Evolutionary conservation across 2,329 filamentous ascomycete species (phyloP).

Genomic region (Paraphoma chrysanthemicola): DNA sequence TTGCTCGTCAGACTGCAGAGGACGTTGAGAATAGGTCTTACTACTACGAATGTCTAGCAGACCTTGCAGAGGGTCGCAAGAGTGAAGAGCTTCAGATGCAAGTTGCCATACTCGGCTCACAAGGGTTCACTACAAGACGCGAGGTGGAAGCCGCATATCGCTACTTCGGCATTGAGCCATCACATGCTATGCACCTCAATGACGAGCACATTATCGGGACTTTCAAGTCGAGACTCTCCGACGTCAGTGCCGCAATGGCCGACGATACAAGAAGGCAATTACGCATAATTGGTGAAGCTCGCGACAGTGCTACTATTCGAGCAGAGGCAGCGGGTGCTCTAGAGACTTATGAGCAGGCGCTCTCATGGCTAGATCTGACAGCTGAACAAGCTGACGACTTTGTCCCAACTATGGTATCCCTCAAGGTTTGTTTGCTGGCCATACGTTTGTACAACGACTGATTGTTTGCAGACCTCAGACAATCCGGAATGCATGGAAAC

Average conservation of each 20-base stretch:
- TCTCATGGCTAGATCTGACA: constrained; percentile 65
- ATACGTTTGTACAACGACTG: constrained; percentile 4
- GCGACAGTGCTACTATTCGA: constrained; percentile 64
- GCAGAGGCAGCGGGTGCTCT: constrained; percentile 65
- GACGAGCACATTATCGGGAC: constrained; percentile 69
- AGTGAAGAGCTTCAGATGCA: constrained; percentile 65
- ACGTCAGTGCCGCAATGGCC: constrained; percentile 61
- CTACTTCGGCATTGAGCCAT: constrained; percentile 62
- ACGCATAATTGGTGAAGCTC: constrained; percentile 65
- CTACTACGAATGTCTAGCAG: constrained; percentile 71
- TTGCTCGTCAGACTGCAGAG: constrained; percentile 63
- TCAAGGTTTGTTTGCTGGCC: constrained; percentile 55
- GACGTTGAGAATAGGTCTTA: constrained; percentile 63
- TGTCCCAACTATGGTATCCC: constrained; percentile 62
- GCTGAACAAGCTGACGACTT: constrained; percentile 61
- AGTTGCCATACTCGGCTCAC: constrained; percentile 64
- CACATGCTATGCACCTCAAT: constrained; percentile 49
- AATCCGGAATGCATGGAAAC: constrained; percentile 57
- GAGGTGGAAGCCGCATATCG: constrained; percentile 66
- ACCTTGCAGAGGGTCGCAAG: constrained; percentile 62
- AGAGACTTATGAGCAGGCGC: constrained; percentile 69
- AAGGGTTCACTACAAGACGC: constrained; percentile 63
- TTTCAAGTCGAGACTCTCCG: constrained; percentile 65
- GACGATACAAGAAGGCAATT: constrained; percentile 64
- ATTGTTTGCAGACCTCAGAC: constrained; percentile 55